These are phyloP conservation scores for Luffa aegyptiaca DNA, from an alignment of 306 rosid genomes.

Conservation along the genomic window DNA sequence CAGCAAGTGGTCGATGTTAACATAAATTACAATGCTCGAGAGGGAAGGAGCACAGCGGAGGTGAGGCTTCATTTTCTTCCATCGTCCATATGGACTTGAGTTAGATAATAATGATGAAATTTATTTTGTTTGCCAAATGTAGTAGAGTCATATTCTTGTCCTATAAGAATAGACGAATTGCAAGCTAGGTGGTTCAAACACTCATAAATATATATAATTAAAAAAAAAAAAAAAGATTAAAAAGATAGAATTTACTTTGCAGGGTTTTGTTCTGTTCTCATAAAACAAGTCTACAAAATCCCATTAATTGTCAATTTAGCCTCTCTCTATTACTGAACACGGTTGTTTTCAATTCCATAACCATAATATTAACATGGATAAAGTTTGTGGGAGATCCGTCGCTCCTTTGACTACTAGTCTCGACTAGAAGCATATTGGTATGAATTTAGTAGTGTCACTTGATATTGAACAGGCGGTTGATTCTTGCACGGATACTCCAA, in stretches of 20 bases:
- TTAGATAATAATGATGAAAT: neutral
- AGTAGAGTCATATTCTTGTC: neutral
- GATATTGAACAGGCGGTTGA: constrained; percentile 36
- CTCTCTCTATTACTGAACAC: neutral
- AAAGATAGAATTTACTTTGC: neutral
- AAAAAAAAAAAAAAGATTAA: neutral
- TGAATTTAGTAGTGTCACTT: constrained; percentile 3
- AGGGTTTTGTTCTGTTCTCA: neutral
- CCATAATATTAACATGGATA: neutral
- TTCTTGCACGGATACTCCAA: constrained; percentile 16
- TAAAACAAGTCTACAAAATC: neutral
- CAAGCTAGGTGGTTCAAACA: neutral
- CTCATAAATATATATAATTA: neutral
- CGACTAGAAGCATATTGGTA: neutral
- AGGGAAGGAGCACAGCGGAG: constrained; percentile 83
- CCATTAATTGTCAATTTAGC: neutral
- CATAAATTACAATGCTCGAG: constrained; percentile 69
- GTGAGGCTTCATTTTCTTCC: constrained; percentile 30
- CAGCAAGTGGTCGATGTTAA: constrained; percentile 71
- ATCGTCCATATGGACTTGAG: neutral
- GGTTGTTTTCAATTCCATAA: neutral
- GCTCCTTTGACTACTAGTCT: neutral
- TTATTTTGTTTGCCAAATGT: neutral
- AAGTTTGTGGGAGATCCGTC: neutral
- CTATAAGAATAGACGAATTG: neutral